Base-by-base conservation (phyloP, 2,329 filamentous ascomycete genomes). In the Ceratocystis variospora region DNA sequence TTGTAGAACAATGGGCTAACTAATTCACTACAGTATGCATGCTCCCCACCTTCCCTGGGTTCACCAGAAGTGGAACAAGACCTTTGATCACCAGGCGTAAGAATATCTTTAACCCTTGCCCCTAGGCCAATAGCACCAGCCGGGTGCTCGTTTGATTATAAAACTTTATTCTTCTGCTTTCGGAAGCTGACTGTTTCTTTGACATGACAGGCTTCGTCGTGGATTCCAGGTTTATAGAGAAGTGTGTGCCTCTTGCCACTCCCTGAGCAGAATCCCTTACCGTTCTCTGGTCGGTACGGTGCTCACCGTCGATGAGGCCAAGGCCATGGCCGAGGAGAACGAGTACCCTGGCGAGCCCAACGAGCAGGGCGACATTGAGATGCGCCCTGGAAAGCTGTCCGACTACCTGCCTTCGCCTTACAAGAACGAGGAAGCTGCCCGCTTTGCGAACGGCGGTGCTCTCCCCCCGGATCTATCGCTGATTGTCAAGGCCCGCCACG, bases 151-250 rank as follows among this genome's bases (percentile, higher is more conserved):
- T 41, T 41, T 41, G 37, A 5, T 12, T 41, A 41, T 12, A 41
- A 15, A 41, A 41, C 37, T 41, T 41, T 41, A 10, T 12, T 41
- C 12, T 41, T 41, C 37, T 41, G 37, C 37, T 41, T 41, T 41
- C 37, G 12, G 37, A 41, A 41, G 37, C 37, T 41, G 37, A 41
- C 37, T 41, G 37, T 63, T 63, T 22, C 55, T 61, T 59, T 37
- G 31, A 28, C 37, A 44, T 41, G 45, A 65, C 71, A 96, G 92
- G 73, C 91, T 99, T 71, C 94, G 94, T 78, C 92, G 94, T 81
- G 94, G 94, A 79, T 99, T 97, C 86, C 92, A 96, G 81, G 94
- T 99, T 76, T 99, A 99, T 84, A 90, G 88, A 72, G 94, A 99
- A 81, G 94, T 99, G 74, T 99, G 94, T 84, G 86, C 92, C 69